phyloP scores from a whole-genome alignment of 2,329 filamentous ascomycete species.

The Amauroascus verrucosus region DNA sequence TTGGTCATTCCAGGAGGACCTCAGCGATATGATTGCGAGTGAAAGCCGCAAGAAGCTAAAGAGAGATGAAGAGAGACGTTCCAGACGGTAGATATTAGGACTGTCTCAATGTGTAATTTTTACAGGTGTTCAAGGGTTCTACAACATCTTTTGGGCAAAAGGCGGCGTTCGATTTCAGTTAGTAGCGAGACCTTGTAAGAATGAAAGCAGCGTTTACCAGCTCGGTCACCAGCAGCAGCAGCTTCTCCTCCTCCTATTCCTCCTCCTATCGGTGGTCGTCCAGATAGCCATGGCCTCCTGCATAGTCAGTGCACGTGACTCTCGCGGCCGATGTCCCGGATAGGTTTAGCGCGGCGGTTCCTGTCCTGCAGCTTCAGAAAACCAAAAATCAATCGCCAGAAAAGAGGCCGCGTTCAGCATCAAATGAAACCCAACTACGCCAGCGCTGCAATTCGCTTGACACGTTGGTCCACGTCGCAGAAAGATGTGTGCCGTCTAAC shows the following conservation, averaged over 20 bases:
- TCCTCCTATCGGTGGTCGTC: too few species aligned
- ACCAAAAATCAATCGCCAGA: slow-evolving; percentile 4
- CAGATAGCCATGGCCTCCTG: too few species aligned
- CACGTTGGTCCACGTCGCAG: not conserved
- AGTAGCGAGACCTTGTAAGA: slow-evolving; percentile 6
- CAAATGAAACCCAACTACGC: slow-evolving; percentile 1
- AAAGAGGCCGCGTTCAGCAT: not conserved
- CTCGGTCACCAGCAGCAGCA: not conserved
- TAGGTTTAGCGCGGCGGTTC: not conserved
- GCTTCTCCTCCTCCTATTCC: not conserved
- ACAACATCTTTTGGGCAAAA: not conserved
- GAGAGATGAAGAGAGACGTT: slow-evolving; percentile 68
- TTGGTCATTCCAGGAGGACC: slow-evolving; percentile 75
- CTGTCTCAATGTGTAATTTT: not conserved
- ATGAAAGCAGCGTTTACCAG: not conserved
- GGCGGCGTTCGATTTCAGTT: slow-evolving; percentile 3
- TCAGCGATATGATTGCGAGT: slow-evolving; percentile 91
- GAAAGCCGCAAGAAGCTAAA: slow-evolving; percentile 86
- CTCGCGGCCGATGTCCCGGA: not conserved
- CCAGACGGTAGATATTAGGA: slow-evolving; percentile 39
- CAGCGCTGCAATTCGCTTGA: slow-evolving; percentile 1
- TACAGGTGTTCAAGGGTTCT: not conserved
- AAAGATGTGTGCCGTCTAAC: not conserved
- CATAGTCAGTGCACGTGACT: too few species aligned
- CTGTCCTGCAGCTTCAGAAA: slow-evolving; percentile 2